Evolutionary conservation across 2,329 filamentous ascomycete genomes (phyloP), one percentile per base, ranked within the genome.

Genomic region (Scedosporium minutisporum): DNA sequence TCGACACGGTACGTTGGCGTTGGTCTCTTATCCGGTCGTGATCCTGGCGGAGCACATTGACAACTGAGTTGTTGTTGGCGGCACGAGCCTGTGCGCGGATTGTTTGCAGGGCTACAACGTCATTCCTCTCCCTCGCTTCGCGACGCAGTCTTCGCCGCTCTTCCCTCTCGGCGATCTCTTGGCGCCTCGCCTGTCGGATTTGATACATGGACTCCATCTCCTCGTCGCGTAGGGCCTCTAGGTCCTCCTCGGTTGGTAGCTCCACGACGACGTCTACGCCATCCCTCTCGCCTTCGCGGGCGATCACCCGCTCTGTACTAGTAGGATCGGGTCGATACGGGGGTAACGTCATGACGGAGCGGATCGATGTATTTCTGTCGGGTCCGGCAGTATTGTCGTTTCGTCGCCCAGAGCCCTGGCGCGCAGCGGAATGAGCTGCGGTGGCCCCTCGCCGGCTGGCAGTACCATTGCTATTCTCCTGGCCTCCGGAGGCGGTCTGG

Each of bases 121-220:
- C 91, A 59, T 89, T 87, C 60, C 87, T 80, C 62, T 80, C 82
- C 59, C 90, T 84, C 10, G 93, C 93, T 66, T 92, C 89, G 33
- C 85, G 79, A 29, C 90, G 81, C 63, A 86, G 79, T 57, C 84
- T 81, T 60, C 90, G 81, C n/a, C 90, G 80, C 66, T 89, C 87
- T 67, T 96, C 90, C 4, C 91, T 86, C 65, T 95, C 91, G 4
- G 85, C 84, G 46, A 88, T 81, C 72, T 96, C 89, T 63, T 84
- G 81, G 60, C 93, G 85, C 62, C 95, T 84, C 18, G 90, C 86
- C 12, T 90, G 72, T 12, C 95, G 87, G 64, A 97, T 93, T 73
- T 96, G 91, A 73, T 96, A 97, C 48, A 97, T 75, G 0, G 90
- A 85, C 65, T 95, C 90, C 95, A 97, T 97, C 73, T 97, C 91